These are phyloP conservation scores for Biancaea sappan DNA, from an alignment of 306 rosid genomes.

Conservation along the genomic window DNA sequence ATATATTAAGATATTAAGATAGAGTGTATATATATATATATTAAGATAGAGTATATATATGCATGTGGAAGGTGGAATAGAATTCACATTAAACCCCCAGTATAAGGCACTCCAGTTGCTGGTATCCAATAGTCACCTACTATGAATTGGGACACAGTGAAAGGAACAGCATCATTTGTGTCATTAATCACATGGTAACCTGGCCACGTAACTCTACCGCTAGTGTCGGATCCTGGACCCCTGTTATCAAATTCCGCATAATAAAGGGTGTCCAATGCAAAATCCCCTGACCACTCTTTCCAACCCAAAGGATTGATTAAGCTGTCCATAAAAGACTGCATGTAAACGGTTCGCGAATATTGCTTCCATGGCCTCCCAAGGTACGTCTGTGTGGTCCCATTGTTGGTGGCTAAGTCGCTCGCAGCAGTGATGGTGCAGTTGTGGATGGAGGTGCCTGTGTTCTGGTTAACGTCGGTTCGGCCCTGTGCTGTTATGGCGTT, in stretches of 20 bases:
- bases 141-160: conserved; percentile 44
- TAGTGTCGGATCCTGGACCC: conserved; percentile 46
- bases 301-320: conserved; percentile 51
- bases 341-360: conserved; percentile 43
- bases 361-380: conserved; percentile 59
- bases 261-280: conserved; percentile 48
- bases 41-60: too few species aligned
- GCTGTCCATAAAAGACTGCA: conserved; percentile 51
- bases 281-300: conserved; percentile 45
- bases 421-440: conserved; percentile 47
- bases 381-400: conserved; percentile 38
- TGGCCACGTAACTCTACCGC: conserved; percentile 43
- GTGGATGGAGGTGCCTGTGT: conserved; percentile 47
- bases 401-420: conserved; percentile 24
- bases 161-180: conserved; percentile 16
- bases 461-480: conserved; percentile 48
- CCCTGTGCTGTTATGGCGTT: conserved; percentile 55
- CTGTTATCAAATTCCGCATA: conserved; percentile 47
- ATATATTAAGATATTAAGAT: too few species aligned
- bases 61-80: too few species aligned
- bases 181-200: conserved; percentile 40
- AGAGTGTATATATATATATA: too few species aligned
- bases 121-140: conserved; percentile 49
- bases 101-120: conserved; percentile 40
- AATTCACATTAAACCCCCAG: conserved; percentile 23